A percentile compares a stretch with the other conserved stretches of the same genome.
phyloP scores from a whole-genome alignment of 2,329 filamentous ascomycete genomes.

The Epichloe amarillans region DNA sequence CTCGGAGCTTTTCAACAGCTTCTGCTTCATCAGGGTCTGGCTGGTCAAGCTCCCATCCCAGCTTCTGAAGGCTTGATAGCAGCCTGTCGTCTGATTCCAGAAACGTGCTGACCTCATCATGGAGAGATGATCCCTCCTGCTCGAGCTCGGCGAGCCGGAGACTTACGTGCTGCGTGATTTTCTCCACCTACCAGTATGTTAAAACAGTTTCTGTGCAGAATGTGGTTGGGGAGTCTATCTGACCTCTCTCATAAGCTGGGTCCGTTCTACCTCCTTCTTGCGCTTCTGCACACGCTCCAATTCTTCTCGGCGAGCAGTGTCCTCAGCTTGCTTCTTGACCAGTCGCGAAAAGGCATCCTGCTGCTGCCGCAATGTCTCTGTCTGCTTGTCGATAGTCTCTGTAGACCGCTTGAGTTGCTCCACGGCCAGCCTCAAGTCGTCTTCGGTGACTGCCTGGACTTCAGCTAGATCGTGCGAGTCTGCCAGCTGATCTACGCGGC shows the following conservation, averaged over 20 bases:
- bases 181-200: conserved; percentile 27
- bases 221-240: conserved; percentile 3
- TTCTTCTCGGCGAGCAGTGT: conserved; percentile 15
- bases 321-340: conserved; percentile 27
- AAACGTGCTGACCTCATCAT: conserved; percentile 33
- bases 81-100: conserved; percentile 52
- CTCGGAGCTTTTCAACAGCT: conserved; percentile 44
- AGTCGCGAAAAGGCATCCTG: conserved; percentile 43
- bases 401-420: conserved; percentile 52
- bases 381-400: conserved; percentile 49
- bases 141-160: conserved; percentile 35
- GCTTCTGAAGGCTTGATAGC: conserved; percentile 50
- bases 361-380: conserved; percentile 46
- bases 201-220: neutral
- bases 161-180: conserved; percentile 32
- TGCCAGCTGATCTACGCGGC: conserved; percentile 32
- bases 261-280: conserved; percentile 24
- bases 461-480: conserved; percentile 31
- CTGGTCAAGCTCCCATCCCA: conserved; percentile 46
- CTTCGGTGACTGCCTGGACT: conserved; percentile 40
- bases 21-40: conserved; percentile 38
- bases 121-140: conserved; percentile 35
- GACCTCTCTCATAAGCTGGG: conserved; percentile 30
- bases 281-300: conserved; percentile 16
- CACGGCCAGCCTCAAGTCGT: conserved; percentile 48